A percentile compares a stretch with the other conserved stretches of the same genome.
Conservation (phyloP, 768 basidiomycete species). For the Mycena rosella region DNA sequence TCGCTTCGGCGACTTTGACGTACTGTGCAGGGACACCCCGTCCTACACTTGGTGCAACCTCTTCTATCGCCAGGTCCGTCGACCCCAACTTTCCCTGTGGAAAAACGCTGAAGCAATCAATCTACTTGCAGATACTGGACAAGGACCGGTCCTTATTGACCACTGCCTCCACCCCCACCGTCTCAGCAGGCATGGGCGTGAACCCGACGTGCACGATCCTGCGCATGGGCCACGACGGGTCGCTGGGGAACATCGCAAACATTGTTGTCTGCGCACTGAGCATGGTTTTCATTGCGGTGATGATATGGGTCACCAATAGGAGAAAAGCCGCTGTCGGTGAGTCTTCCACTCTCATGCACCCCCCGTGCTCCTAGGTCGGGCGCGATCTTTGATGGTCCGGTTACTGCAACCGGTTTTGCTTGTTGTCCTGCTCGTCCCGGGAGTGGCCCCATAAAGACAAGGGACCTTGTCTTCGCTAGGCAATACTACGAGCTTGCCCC, state of each 20-base stretch:
- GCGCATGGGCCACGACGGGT: conserved; percentile 66
- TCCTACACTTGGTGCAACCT: conserved; percentile 96
- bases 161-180: conserved; percentile 56
- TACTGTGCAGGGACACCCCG: conserved; percentile 76
- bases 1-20: conserved; percentile 79
- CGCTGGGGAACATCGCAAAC: conserved; percentile 88
- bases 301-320: conserved; percentile 70
- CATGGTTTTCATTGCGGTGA: conserved; percentile 66
- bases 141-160: conserved; percentile 48
- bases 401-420: too few relatives aligned
- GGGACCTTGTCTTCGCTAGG: too few relatives aligned
- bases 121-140: conserved; percentile 52
- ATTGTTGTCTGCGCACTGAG: conserved; percentile 85
- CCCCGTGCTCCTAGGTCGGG: too few relatives aligned
- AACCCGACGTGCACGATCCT: conserved; percentile 86
- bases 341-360: conserved; percentile 44
- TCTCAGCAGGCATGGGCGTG: conserved; percentile 83
- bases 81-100: conserved; percentile 24
- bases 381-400: too few relatives aligned
- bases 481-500: too few relatives aligned
- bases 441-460: too few relatives aligned
- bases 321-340: conserved; percentile 91
- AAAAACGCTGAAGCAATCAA: conserved; percentile 36
- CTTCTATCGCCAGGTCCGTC: conserved; percentile 86
- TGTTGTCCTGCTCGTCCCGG: too few relatives aligned